phyloP scores from a whole-genome alignment of 495 filamentous ascomycete genomes.

The Aspergillus sparsus region DNA sequence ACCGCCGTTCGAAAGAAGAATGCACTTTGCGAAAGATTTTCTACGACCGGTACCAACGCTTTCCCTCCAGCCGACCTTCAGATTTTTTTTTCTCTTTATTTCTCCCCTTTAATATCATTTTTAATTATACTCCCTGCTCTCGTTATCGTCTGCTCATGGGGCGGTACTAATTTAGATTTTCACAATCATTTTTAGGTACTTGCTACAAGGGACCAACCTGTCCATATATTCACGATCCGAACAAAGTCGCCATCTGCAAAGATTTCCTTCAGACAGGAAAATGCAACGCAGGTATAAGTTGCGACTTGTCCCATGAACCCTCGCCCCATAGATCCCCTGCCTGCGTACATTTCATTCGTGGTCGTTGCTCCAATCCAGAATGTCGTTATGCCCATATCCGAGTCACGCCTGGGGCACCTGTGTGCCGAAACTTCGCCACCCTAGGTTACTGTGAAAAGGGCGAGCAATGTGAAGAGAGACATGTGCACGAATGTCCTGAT shows the following conservation, averaged over 20 bases:
- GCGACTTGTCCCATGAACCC: slow-evolving; percentile 91
- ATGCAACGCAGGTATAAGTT: slow-evolving; percentile 77
- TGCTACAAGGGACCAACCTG: slow-evolving; percentile 80
- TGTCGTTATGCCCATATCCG: slow-evolving; percentile 90
- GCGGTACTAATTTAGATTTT: slow-evolving; percentile 31
- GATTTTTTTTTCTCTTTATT: slow-evolving; percentile 16
- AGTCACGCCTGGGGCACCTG: slow-evolving; percentile 75
- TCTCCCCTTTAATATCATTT: slow-evolving; percentile 3
- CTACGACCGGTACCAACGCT: slow-evolving; percentile 76
- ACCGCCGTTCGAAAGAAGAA: slow-evolving; percentile 65
- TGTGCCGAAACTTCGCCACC: slow-evolving; percentile 82
- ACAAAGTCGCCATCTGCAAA: slow-evolving; percentile 90
- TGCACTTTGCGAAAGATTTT: slow-evolving; percentile 85
- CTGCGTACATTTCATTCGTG: slow-evolving; percentile 88
- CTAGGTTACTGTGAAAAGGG: slow-evolving; percentile 92
- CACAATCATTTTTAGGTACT: slow-evolving; percentile 58
- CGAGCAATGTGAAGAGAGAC: slow-evolving; percentile 72
- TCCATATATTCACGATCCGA: slow-evolving; percentile 79
- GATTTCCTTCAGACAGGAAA: slow-evolving; percentile 77
- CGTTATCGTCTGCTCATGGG: background rate
- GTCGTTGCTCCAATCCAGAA: slow-evolving; percentile 82
- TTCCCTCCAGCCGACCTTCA: slow-evolving; percentile 19
- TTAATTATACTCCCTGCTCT: slow-evolving; percentile 11
- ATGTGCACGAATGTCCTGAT: slow-evolving; percentile 89
- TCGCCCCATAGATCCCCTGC: slow-evolving; percentile 81